These are phyloP conservation scores for Cordyceps tenuipes DNA, from an alignment of 2,329 filamentous ascomycete genomes.

Conservation along the genomic window DNA sequence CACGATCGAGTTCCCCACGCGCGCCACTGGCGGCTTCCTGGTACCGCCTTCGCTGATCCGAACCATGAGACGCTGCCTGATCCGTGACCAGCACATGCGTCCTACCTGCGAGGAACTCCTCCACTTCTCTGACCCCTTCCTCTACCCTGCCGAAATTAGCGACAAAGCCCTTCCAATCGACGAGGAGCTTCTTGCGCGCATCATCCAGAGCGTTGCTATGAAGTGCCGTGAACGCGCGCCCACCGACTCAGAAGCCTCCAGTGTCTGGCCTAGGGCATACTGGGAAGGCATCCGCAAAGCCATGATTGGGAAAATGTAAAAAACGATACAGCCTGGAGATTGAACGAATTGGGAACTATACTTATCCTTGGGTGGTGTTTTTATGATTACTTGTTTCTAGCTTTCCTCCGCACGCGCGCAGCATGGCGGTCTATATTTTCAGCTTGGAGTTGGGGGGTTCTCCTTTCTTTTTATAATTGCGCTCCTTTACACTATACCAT, in stretches of 20 bases:
- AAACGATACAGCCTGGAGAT: background rate
- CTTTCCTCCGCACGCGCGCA: slow-evolving; percentile 14
- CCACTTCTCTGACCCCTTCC: slow-evolving; percentile 49
- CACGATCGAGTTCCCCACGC: slow-evolving; percentile 61
- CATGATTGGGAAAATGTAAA: slow-evolving; percentile 26
- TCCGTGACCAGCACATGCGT: slow-evolving; percentile 52
- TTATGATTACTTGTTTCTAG: slow-evolving; percentile 3
- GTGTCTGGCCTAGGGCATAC: slow-evolving; percentile 52
- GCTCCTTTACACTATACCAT: slow-evolving; percentile 14
- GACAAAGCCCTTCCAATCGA: slow-evolving; percentile 51
- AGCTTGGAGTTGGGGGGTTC: slow-evolving; percentile 24
- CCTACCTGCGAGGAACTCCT: slow-evolving; percentile 58
- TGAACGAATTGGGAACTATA: slow-evolving; percentile 7
- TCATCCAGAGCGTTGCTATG: slow-evolving; percentile 54
- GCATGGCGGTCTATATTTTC: slow-evolving; percentile 18
- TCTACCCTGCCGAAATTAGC: slow-evolving; percentile 52
- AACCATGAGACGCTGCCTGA: slow-evolving; percentile 55
- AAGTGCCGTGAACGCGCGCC: slow-evolving; percentile 52
- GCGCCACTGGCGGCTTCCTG: slow-evolving; percentile 56
- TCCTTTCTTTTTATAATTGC: slow-evolving; percentile 18
- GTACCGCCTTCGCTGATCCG: slow-evolving; percentile 52
- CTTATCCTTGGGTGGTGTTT: slow-evolving; percentile 1
- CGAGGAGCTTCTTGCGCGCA: slow-evolving; percentile 52
- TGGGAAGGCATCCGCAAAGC: slow-evolving; percentile 51
- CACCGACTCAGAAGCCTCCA: slow-evolving; percentile 46